Evolutionary conservation across 768 basidiomycete species (phyloP).

Genomic region (Lepiota subincarnata): DNA sequence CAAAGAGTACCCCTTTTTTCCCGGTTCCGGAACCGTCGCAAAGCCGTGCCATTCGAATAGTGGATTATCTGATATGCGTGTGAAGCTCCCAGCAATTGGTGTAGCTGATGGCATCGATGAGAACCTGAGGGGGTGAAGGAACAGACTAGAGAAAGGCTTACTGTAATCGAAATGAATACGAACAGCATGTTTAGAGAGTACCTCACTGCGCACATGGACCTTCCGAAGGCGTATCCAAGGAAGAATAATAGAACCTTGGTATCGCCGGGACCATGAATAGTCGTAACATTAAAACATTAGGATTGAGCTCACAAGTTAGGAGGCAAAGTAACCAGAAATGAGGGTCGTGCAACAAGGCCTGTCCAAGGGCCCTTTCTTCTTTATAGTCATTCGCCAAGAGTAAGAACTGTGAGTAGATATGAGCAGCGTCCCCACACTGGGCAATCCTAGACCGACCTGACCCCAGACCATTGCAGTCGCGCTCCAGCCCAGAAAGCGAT

Average conservation of each 20-base stretch:
- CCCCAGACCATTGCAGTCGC: constrained; percentile 49
- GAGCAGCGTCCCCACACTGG: background rate
- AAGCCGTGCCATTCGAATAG: constrained; percentile 59
- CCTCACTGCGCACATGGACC: constrained; percentile 47
- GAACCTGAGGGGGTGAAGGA: background rate
- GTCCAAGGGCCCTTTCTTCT: constrained; percentile 30
- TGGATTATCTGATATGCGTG: constrained; percentile 42
- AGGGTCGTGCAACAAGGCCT: constrained; percentile 38
- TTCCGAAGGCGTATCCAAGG: constrained; percentile 61
- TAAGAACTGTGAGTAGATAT: constrained; percentile 30
- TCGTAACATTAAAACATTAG: background rate
- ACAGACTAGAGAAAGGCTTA: constrained; percentile 20
- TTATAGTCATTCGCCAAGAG: constrained; percentile 53
- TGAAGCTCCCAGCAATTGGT: constrained; percentile 43
- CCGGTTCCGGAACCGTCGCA: constrained; percentile 48
- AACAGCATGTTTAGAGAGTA: constrained; percentile 54
- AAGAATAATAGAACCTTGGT: constrained; percentile 43
- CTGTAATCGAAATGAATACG: constrained; percentile 59
- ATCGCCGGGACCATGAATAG: background rate
- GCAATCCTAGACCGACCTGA: constrained; percentile 33
- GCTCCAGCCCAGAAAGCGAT: constrained; percentile 57
- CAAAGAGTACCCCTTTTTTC: constrained; percentile 47
- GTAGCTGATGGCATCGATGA: constrained; percentile 25
- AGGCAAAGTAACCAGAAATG: constrained; percentile 57
- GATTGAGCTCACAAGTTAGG: constrained; percentile 34